Base-by-base conservation (phyloP, 2,329 filamentous ascomycete genomes). In the Penicillium corylophilum region DNA sequence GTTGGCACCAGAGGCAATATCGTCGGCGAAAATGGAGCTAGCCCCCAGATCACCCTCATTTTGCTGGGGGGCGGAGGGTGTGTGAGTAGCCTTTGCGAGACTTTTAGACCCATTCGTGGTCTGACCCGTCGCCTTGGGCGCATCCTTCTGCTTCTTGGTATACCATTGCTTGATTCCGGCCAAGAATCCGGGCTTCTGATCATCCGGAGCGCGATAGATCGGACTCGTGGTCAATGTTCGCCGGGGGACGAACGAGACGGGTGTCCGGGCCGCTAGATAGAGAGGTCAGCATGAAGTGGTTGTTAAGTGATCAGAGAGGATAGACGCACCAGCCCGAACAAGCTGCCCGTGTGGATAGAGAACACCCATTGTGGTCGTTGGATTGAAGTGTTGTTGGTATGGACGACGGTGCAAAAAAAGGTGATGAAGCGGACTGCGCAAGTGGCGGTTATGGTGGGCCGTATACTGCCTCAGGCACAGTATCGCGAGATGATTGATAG, bases 11-110 rank as follows among this genome's bases (percentile, higher is more conserved):
- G 56, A 64, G 20, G 60, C 53, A 45, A 50, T 54, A 18, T 71
- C 72, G 40, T 74, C 71, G n/a, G 66, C 69, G 56, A 75, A 75
- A 49, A 75, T 75, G 12, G 73, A 75, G 57, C 66, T 68, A 15
- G 66, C 62, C 36, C 64, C 66, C 26, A 74, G 61, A 15, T 62
- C 62, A 52, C 72, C 72, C 54, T 70, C 64, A 40, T 67, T 63
- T 48, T 68, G 68, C n/a, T 50, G 57, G 26, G 69, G 68, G 20
- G 70, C 62, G 15, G 50, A 49, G 9, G 65, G 54, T 46, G 62
- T 60, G 29, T 63, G 64, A 40, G 60, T 54, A 50, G 64, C 62
- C 39, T 62, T 68, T 28, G 8, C 26, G 26, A 33, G 68, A 62
- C 50, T 68, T 70, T 26, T 56, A 28, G 26, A 9, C 26, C 26